A percentile compares a stretch with the other conserved stretches of the same genome.
phyloP scores from a whole-genome alignment of 1,284 basidiomycete genomes.

The Anthracocystis setariae region DNA sequence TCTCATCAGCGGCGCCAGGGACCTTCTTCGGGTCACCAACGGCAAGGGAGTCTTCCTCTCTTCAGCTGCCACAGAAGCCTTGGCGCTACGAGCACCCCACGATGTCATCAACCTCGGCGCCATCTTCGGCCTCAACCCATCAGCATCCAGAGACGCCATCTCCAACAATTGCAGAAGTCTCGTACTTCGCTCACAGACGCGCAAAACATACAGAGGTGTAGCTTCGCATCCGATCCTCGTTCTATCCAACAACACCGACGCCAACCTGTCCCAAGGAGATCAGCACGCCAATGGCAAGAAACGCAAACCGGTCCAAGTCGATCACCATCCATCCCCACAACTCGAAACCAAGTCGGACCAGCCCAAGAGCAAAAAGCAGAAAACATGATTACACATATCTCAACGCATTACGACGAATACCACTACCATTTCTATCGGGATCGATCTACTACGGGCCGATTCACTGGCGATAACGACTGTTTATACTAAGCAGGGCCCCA shows the following conservation, averaged over 20 bases:
- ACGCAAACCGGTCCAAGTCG: conserved; percentile 10
- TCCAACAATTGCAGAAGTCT: conserved; percentile 51
- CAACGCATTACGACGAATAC: not conserved
- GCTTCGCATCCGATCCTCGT: conserved; percentile 38
- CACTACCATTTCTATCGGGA: not conserved
- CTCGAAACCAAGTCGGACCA: not conserved
- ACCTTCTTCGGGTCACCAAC: conserved; percentile 61
- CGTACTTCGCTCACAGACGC: conserved; percentile 51
- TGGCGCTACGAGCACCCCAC: conserved; percentile 58
- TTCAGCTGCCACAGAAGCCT: conserved; percentile 47
- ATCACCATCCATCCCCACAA: not conserved
- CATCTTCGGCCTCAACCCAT: conserved; percentile 57
- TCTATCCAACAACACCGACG: too few species aligned
- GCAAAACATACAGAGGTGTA: conserved; percentile 56
- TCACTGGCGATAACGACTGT: too few species aligned
- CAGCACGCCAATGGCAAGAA: conserved; percentile 16
- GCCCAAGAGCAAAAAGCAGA: conserved; percentile 23
- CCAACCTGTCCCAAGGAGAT: too few species aligned
- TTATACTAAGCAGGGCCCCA: conserved; percentile 9
- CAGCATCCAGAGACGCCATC: conserved; percentile 57
- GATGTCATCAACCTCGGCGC: conserved; percentile 65
- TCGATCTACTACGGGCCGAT: conserved; percentile 1
- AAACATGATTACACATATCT: conserved; percentile 7
- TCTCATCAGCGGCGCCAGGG: conserved; percentile 59
- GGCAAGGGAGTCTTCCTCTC: conserved; percentile 64